Conservation (phyloP, 768 basidiomycete genomes). For the Kwoniella sp. region DNA sequence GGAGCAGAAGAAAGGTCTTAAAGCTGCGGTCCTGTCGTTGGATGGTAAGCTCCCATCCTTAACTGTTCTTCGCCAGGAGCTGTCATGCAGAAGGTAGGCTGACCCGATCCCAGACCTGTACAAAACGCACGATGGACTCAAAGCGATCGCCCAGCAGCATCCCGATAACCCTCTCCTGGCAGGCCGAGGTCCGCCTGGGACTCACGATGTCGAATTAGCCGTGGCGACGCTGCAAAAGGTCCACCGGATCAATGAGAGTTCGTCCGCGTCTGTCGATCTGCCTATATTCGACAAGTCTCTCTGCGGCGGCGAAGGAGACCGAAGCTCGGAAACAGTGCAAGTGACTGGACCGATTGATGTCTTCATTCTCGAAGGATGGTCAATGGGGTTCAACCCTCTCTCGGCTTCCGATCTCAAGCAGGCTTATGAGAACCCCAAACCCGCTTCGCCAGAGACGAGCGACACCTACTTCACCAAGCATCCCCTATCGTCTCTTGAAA, state of each 20-base stretch:
- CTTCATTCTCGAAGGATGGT: slow-evolving; percentile 95
- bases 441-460: slow-evolving; percentile 20
- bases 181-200: slow-evolving; percentile 91
- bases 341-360: slow-evolving; percentile 69
- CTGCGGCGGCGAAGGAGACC: slow-evolving; percentile 80
- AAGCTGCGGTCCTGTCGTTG: slow-evolving; percentile 52
- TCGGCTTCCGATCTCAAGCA: slow-evolving; percentile 9
- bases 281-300: slow-evolving; percentile 85
- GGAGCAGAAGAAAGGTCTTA: slow-evolving; percentile 37
- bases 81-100: slow-evolving; percentile 56
- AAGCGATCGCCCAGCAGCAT: slow-evolving; percentile 62
- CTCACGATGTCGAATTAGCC: slow-evolving; percentile 79
- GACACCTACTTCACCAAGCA: slow-evolving; percentile 28
- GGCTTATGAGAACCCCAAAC: slow-evolving; percentile 15
- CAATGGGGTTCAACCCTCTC: slow-evolving; percentile 64
- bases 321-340: slow-evolving; percentile 61
- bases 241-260: slow-evolving; percentile 57
- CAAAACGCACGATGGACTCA: slow-evolving; percentile 69
- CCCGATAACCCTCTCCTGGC: slow-evolving; percentile 69
- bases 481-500: slow-evolving; percentile 23
- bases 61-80: slow-evolving; percentile 65
- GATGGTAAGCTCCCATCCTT: slow-evolving; percentile 43
- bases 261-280: slow-evolving; percentile 15
- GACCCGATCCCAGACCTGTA: slow-evolving; percentile 68
- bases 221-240: slow-evolving; percentile 62